A percentile compares a stretch with the other conserved stretches of the same genome.
phyloP scores from a whole-genome alignment of 768 basidiomycete genomes.

The Roridomyces roridus region DNA sequence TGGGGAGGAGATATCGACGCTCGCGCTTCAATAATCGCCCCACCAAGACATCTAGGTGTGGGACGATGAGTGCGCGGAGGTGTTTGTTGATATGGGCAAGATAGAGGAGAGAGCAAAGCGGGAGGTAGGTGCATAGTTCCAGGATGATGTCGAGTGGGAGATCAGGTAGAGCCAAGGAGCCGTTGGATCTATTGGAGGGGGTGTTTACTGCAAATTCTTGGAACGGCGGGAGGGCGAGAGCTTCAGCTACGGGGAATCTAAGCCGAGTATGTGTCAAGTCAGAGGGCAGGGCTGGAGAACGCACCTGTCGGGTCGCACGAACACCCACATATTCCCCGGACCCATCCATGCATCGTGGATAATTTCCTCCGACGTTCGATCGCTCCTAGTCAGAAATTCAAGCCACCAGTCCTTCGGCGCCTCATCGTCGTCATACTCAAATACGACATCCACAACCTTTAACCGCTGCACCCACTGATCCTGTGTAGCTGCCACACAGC shows the following conservation, averaged over 20 bases:
- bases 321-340: background rate
- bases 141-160: background rate
- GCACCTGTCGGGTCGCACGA: constrained; percentile 1
- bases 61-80: background rate
- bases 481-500: too few species aligned
- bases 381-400: background rate
- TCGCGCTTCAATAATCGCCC: background rate
- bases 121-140: background rate
- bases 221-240: background rate
- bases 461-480: too few species aligned
- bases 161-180: background rate
- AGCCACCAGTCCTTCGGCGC: too few species aligned
- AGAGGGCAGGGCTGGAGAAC: too few species aligned
- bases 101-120: background rate
- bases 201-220: background rate
- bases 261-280: background rate
- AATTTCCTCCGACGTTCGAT: background rate
- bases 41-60: background rate
- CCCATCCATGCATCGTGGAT: background rate
- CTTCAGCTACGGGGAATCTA: background rate
- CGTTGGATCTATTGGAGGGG: too few species aligned
- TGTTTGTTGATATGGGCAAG: background rate
- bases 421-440: too few species aligned
- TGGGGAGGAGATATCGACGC: background rate
- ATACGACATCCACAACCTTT: too few species aligned